phyloP scores from a whole-genome alignment of 164 flowering plant genomes.

The Santalum album region DNA sequence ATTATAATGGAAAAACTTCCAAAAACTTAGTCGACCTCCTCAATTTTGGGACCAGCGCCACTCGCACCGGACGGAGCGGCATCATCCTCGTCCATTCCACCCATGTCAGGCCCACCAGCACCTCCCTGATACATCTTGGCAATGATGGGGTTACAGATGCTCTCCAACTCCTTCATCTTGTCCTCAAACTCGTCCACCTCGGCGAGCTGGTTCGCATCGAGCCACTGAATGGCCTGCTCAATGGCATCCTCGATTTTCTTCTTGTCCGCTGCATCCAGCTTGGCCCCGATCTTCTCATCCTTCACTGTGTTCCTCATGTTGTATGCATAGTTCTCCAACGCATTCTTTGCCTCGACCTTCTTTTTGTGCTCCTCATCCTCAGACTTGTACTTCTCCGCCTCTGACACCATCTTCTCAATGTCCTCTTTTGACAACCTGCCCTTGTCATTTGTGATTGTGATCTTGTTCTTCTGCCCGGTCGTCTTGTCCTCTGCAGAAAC shows the following conservation, averaged over 20 bases:
- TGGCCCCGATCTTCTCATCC: slow-evolving; percentile 33
- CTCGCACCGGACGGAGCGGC: slow-evolving; percentile 22
- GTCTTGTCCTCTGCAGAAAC: slow-evolving; percentile 38
- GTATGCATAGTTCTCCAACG: slow-evolving; percentile 34
- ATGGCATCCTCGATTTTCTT: slow-evolving; percentile 40
- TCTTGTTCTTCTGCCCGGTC: slow-evolving; percentile 36
- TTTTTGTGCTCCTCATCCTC: slow-evolving; percentile 43
- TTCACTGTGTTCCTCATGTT: slow-evolving; percentile 36
- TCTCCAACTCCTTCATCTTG: slow-evolving; percentile 13
- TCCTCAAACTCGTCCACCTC: slow-evolving; percentile 10
- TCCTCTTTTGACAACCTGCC: slow-evolving; percentile 30
- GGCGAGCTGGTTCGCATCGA: slow-evolving; percentile 12
- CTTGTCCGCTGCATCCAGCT: slow-evolving; percentile 27
- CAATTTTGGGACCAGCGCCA: slow-evolving; percentile 36
- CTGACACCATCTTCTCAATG: slow-evolving; percentile 37
- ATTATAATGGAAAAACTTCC: too few relatives aligned
- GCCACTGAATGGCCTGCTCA: slow-evolving; percentile 20
- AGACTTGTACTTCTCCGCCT: slow-evolving; percentile 40
- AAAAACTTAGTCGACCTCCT: slow-evolving; percentile 27
- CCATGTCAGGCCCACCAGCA: slow-evolving; percentile 20
- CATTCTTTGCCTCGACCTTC: slow-evolving; percentile 36
- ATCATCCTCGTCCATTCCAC: slow-evolving; percentile 27
- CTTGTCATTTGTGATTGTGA: slow-evolving; percentile 35
- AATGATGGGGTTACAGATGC: slow-evolving; percentile 33
- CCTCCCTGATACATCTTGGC: slow-evolving; percentile 38